These are phyloP conservation scores for Gaeumannomyces sp. DNA, from an alignment of 2,329 filamentous ascomycete genomes.

Conservation along the genomic window DNA sequence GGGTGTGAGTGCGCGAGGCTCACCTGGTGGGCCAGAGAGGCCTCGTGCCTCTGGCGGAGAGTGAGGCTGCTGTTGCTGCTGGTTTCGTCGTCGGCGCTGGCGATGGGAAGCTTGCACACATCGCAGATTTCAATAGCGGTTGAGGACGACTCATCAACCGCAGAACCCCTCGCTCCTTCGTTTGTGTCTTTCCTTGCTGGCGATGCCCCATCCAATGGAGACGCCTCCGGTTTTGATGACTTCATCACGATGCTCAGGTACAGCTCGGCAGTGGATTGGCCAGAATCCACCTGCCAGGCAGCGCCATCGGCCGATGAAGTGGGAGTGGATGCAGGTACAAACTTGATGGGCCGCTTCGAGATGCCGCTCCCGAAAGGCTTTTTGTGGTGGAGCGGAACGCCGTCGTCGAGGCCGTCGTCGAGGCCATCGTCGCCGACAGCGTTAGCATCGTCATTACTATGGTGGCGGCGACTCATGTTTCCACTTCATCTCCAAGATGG, in stretches of 20 bases:
- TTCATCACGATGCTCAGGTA: constrained; percentile 58
- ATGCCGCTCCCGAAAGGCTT: constrained; percentile 51
- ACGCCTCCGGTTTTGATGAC: constrained; percentile 6
- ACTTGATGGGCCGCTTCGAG: constrained; percentile 47
- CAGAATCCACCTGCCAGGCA: constrained; percentile 14
- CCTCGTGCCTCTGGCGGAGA: constrained; percentile 39
- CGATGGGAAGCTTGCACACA: constrained; percentile 54
- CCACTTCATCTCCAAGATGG: background rate
- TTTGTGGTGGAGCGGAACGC: constrained; percentile 46
- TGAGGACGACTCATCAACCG: constrained; percentile 1
- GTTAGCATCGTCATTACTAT: background rate
- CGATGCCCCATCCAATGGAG: background rate
- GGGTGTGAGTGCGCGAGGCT: constrained; percentile 63
- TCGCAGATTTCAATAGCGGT: constrained; percentile 37
- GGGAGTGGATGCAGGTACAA: constrained; percentile 41
- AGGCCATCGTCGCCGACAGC: background rate
- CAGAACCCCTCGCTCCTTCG: no score
- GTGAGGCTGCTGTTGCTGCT: background rate
- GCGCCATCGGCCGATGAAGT: background rate
- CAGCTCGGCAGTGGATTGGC: constrained; percentile 44
- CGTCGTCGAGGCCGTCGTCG: constrained; percentile 29
- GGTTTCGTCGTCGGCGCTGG: constrained; percentile 15
- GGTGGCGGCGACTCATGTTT: background rate
- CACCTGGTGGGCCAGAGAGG: constrained; percentile 65
- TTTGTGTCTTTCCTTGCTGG: background rate